Evolutionary conservation across 2,329 filamentous ascomycete genomes (phyloP).

Genomic region (Sporothrix dimorphospora): DNA sequence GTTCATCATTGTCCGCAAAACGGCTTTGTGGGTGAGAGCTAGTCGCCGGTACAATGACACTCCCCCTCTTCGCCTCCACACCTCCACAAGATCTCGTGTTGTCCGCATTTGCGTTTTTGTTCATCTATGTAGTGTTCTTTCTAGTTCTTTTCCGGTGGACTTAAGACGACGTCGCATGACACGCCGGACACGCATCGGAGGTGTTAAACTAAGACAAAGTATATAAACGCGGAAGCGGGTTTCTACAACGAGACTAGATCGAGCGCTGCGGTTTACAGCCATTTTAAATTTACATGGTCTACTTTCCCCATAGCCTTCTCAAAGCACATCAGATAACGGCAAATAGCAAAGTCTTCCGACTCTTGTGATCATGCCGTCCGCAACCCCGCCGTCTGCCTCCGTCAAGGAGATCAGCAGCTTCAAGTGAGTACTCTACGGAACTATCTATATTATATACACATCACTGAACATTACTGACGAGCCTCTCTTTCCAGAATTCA

Average conservation of each 20-base stretch:
- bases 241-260: constrained; percentile 13
- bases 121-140: not conserved
- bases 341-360: not conserved
- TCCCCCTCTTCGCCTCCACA: not conserved
- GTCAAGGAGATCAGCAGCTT: constrained; percentile 4
- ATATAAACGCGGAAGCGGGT: constrained; percentile 5
- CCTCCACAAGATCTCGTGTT: not conserved
- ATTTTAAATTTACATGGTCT: not conserved
- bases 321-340: not conserved
- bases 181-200: not conserved
- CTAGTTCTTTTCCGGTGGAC: not conserved
- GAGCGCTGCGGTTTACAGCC: not conserved
- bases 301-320: not conserved
- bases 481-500: constrained; percentile 16
- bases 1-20: not conserved
- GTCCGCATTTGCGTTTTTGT: not conserved
- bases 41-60: constrained; percentile 1
- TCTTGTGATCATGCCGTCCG: not conserved
- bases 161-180: not conserved
- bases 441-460: not conserved
- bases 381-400: not conserved
- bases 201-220: not conserved
- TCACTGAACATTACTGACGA: not conserved
- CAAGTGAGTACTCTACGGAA: not conserved
- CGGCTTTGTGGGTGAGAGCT: not conserved